Evolutionary conservation across 1,139 yeast genomes (phyloP).

Genomic region (Ashbya aceris): DNA sequence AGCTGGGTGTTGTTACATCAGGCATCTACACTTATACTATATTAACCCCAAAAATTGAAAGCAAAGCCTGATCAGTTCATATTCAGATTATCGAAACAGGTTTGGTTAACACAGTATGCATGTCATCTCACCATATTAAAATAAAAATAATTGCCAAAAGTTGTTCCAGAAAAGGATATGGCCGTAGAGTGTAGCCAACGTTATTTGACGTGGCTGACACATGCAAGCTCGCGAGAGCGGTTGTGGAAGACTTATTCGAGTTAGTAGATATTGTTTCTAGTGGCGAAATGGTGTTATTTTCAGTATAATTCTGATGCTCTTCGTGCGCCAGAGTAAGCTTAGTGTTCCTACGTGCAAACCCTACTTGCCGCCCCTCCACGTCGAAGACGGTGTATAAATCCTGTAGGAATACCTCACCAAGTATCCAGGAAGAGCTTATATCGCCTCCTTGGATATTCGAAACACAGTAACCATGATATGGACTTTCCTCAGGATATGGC

Average conservation of each 20-base stretch:
- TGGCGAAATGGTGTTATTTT: constrained; percentile 7
- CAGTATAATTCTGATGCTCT: constrained; percentile 6
- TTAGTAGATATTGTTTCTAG: constrained; percentile 8
- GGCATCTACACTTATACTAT: too few relatives aligned
- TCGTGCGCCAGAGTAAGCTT: constrained; percentile 18
- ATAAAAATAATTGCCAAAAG: too few relatives aligned
- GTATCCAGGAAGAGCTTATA: constrained; percentile 33
- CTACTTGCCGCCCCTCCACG: constrained; percentile 40
- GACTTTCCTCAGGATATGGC: constrained; percentile 32
- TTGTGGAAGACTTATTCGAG: constrained; percentile 5
- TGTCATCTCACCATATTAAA: too few relatives aligned
- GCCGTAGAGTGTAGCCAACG: not conserved
- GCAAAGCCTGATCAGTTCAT: too few relatives aligned
- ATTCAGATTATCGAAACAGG: too few relatives aligned
- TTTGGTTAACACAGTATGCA: too few relatives aligned
- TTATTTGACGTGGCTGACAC: not conserved
- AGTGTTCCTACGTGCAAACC: constrained; percentile 37
- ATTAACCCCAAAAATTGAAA: too few relatives aligned
- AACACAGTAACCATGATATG: constrained; percentile 46
- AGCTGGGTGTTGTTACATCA: too few relatives aligned
- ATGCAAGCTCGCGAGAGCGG: not conserved
- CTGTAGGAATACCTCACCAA: constrained; percentile 55
- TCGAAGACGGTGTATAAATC: constrained; percentile 54
- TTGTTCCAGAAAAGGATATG: too few relatives aligned
- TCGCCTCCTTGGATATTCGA: constrained; percentile 53